phyloP scores from a whole-genome alignment of 495 filamentous ascomycete genomes.

The Venustampulla echinocandica region DNA sequence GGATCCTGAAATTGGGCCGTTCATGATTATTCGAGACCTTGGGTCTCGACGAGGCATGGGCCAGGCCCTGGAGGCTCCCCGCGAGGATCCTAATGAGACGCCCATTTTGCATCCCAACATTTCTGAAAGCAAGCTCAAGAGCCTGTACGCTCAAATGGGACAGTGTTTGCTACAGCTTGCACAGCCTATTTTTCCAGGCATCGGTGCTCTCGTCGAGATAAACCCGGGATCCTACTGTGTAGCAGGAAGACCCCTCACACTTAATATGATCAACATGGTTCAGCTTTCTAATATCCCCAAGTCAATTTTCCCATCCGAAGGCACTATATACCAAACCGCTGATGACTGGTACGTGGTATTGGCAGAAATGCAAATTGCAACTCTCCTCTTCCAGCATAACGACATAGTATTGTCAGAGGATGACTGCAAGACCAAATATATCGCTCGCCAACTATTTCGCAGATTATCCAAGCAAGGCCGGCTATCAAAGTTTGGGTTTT shows the following conservation, averaged over 20 bases:
- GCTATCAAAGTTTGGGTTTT: constrained; percentile 22
- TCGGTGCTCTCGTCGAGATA: constrained; percentile 28
- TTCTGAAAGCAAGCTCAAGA: constrained; percentile 22
- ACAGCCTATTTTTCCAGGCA: constrained; percentile 22
- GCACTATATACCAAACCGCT: constrained; percentile 23
- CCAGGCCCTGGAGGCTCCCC: constrained; percentile 25
- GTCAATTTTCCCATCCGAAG: constrained; percentile 25
- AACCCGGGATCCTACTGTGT: constrained; percentile 12
- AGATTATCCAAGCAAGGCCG: constrained; percentile 26
- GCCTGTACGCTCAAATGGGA: constrained; percentile 29
- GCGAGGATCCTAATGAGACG: constrained; percentile 7
- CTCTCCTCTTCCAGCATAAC: constrained; percentile 35
- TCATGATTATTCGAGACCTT: constrained; percentile 41
- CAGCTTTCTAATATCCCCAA: constrained; percentile 19
- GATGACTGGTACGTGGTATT: constrained; percentile 34
- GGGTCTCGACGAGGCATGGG: constrained; percentile 26
- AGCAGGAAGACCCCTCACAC: constrained; percentile 18
- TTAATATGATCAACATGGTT: constrained; percentile 25
- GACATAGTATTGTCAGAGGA: constrained; percentile 27
- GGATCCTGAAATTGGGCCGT: constrained; percentile 34
- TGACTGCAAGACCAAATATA: constrained; percentile 29
- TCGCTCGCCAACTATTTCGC: constrained; percentile 29
- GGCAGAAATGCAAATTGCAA: constrained; percentile 32
- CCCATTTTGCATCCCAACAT: constrained; percentile 27
- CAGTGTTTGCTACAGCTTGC: constrained; percentile 30